Conservation (phyloP, 73 alveolate genomes). For the Blepharisma japonicum region DNA sequence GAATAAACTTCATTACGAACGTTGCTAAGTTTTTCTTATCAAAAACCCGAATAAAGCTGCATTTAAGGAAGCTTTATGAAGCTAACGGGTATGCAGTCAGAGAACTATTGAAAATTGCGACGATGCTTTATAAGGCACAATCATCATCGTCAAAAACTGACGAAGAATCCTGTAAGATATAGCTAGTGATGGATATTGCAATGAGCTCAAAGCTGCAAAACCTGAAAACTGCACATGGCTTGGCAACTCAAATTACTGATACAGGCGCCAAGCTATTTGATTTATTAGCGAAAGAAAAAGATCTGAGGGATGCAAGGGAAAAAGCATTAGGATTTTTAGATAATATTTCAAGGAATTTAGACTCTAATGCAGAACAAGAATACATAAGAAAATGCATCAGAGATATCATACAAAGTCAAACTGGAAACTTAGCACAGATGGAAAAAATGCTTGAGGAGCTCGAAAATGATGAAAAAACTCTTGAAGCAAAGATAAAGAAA, state of each 20-base stretch:
- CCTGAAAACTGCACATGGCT: slow-evolving; percentile 67
- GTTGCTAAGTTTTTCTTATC: slow-evolving; percentile 82
- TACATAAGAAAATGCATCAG: slow-evolving; percentile 76
- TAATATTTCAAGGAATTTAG: slow-evolving; percentile 55
- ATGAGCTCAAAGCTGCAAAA: slow-evolving; percentile 57
- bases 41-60: slow-evolving; percentile 90
- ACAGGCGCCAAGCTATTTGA: slow-evolving; percentile 90
- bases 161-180: slow-evolving; percentile 56
- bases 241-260: slow-evolving; percentile 90
- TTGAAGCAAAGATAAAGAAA: slow-evolving; percentile 78
- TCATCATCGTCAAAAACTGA: slow-evolving; percentile 69
- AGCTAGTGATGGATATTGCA: slow-evolving; percentile 50
- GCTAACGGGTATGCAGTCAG: slow-evolving; percentile 98
- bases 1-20: slow-evolving; percentile 89
- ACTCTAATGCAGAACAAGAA: slow-evolving; percentile 70
- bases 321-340: slow-evolving; percentile 86
- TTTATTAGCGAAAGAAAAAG: slow-evolving; percentile 90
- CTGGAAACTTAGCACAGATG: slow-evolving; percentile 78
- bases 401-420: slow-evolving; percentile 73
- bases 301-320: slow-evolving; percentile 87
- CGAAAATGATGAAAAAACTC: slow-evolving; percentile 75
- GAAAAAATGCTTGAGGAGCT: slow-evolving; percentile 80
- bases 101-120: slow-evolving; percentile 88
- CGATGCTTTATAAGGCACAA: slow-evolving; percentile 93
- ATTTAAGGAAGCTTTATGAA: slow-evolving; percentile 91